Base-by-base conservation (phyloP, 352 stramenopile genomes). In the Phytopythium ostracodes region DNA sequence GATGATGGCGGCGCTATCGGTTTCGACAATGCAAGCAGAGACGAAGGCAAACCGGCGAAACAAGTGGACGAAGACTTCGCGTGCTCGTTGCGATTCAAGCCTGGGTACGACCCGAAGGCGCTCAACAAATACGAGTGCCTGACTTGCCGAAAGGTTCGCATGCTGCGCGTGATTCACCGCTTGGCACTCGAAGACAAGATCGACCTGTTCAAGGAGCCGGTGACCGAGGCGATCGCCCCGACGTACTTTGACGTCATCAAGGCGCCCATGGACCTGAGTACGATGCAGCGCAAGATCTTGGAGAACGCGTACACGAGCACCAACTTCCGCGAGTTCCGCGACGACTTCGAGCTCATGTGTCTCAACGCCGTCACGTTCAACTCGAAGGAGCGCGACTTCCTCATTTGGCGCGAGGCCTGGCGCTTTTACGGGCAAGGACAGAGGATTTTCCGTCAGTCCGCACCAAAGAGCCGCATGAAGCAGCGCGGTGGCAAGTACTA, bases 281-380 rank as follows among this genome's bases (percentile, higher is more conserved):
- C 89, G 2, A 98, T 98, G 81, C 71, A 75, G 53, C 56, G 70
- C 4, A 90, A 90, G 24, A 82, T 92, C 1, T 61, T 96, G n/a
- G 66, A 74, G 10, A 81, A 82, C 15, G 66, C 80, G 24, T 92
- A 97, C 67, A 83, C 84, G 51, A 64, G 74, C 18, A 73, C 85
- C 1, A 87, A 89, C 29, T 94, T 93, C 51, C 76, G 79, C 15
- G 75, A 76, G 51, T 88, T 98, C 62, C 82, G 89, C 14, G 82
- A 96, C 58, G 89, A 98, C 62, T 98, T 98, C 62, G 96, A 98
- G 71, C 73, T 98, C 9, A 95, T 99, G 73, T 97, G 94, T 25
- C 67, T 97, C 22, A 99, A 99, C 65, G 96, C 96, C 0, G 79
- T 99, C 10, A 97, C 92, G 31, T 99, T 98, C 71, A 99, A 99